Conservation (phyloP, 2,329 filamentous ascomycete genomes). For the Colletotrichum noveboracense region DNA sequence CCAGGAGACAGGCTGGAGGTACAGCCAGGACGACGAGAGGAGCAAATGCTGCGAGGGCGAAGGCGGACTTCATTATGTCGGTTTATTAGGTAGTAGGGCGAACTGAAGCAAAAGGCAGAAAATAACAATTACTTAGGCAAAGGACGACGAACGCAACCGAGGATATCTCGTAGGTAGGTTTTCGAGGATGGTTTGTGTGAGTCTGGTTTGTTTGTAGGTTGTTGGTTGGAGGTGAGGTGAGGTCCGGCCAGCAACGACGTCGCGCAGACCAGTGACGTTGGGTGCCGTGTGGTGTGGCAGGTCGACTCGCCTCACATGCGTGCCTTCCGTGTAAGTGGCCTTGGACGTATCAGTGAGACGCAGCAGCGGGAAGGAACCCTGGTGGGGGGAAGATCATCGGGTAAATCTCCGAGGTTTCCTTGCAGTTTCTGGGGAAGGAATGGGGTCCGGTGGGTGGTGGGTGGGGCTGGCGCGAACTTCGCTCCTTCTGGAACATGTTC, state of each 20-base stretch:
- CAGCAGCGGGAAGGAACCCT: neutral
- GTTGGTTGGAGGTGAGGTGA: neutral
- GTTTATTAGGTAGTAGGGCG: neutral
- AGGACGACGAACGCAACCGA: neutral
- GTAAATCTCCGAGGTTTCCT: slow-evolving; percentile 1
- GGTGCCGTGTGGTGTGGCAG: neutral
- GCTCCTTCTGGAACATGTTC: slow-evolving; percentile 15
- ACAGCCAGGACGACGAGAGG: slow-evolving; percentile 9
- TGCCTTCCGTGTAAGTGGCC: neutral
- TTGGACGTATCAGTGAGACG: neutral
- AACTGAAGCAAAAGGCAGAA: neutral
- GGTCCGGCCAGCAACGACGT: neutral
- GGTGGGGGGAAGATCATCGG: neutral
- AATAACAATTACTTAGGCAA: neutral
- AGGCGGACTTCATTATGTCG: neutral
- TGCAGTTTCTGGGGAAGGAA: slow-evolving; percentile 7
- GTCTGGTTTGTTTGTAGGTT: neutral
- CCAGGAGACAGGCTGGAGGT: slow-evolving; percentile 23
- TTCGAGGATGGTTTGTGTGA: neutral
- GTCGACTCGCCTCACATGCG: neutral
- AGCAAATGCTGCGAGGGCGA: slow-evolving; percentile 6
- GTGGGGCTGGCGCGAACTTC: slow-evolving; percentile 12
- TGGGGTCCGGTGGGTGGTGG: neutral
- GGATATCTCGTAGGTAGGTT: neutral
- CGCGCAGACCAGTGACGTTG: neutral